Evolutionary conservation across 169 alveolate species (phyloP).

Genomic region (Plasmodium fragile): DNA sequence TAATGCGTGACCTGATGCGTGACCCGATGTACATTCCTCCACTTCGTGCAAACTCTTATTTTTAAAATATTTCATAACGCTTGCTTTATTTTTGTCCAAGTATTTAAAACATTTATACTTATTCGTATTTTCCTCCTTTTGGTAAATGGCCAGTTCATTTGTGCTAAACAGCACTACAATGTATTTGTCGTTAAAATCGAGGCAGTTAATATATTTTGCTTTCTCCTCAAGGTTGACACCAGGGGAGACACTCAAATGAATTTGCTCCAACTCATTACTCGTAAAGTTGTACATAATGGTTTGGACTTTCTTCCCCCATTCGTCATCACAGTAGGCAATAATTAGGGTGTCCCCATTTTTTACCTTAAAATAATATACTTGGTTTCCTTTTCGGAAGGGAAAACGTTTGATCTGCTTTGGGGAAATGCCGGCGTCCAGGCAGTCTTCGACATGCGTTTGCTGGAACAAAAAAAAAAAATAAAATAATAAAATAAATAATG

Average conservation of each 20-base stretch:
- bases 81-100: constrained; percentile 8
- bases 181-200: constrained; percentile 17
- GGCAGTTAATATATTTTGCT: constrained; percentile 13
- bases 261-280: background rate
- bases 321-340: constrained; percentile 30
- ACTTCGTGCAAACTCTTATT: constrained; percentile 28
- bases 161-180: constrained; percentile 30
- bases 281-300: constrained; percentile 20
- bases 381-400: constrained; percentile 9
- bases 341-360: constrained; percentile 27
- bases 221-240: constrained; percentile 4
- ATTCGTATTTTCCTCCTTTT: background rate
- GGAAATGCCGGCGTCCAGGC: background rate
- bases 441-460: constrained; percentile 6
- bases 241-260: background rate
- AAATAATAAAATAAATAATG: background rate
- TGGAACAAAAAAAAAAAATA: background rate
- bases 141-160: constrained; percentile 21
- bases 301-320: background rate
- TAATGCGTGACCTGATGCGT: no score
- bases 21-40: constrained; percentile 10
- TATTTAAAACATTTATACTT: constrained; percentile 36
- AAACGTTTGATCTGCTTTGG: constrained; percentile 9
- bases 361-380: constrained; percentile 31
- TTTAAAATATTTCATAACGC: constrained; percentile 40